Evolutionary conservation across 192 early-diverging fungal genomes (phyloP).

Genomic region (Coemansia reversa): DNA sequence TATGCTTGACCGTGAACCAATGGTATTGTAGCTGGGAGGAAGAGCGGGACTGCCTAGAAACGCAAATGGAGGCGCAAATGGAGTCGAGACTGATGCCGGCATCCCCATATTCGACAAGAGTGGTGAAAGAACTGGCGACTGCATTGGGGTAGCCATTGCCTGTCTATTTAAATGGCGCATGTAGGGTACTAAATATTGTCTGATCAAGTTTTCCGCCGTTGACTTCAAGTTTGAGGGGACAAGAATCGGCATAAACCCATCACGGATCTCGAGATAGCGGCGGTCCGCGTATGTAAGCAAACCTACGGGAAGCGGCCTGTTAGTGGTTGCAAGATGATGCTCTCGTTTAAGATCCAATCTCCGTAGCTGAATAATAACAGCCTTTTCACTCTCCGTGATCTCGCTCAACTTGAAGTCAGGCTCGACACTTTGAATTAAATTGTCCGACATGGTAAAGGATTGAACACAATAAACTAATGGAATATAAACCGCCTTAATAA

Average conservation of each 20-base stretch:
- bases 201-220: slow-evolving; percentile 21
- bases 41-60: neutral
- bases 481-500: neutral
- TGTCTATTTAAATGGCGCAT: neutral
- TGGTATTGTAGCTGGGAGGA: neutral
- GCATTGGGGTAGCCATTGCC: neutral
- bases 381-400: slow-evolving; percentile 19
- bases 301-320: slow-evolving; percentile 13
- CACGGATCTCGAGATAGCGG: slow-evolving; percentile 36
- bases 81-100: neutral
- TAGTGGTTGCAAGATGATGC: slow-evolving; percentile 6
- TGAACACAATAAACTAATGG: neutral
- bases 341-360: slow-evolving; percentile 18
- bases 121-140: slow-evolving; percentile 18
- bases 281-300: slow-evolving; percentile 22
- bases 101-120: neutral
- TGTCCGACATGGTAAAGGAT: neutral
- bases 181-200: slow-evolving; percentile 25
- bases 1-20: neutral
- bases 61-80: neutral
- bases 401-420: slow-evolving; percentile 5
- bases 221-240: slow-evolving; percentile 24
- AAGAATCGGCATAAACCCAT: slow-evolving; percentile 31
- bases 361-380: slow-evolving; percentile 29
- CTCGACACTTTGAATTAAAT: neutral